Evolutionary conservation across 2,329 filamentous ascomycete species (phyloP), one percentile per base, ranked within the genome.

Genomic region (Paecilomyces formosus): DNA sequence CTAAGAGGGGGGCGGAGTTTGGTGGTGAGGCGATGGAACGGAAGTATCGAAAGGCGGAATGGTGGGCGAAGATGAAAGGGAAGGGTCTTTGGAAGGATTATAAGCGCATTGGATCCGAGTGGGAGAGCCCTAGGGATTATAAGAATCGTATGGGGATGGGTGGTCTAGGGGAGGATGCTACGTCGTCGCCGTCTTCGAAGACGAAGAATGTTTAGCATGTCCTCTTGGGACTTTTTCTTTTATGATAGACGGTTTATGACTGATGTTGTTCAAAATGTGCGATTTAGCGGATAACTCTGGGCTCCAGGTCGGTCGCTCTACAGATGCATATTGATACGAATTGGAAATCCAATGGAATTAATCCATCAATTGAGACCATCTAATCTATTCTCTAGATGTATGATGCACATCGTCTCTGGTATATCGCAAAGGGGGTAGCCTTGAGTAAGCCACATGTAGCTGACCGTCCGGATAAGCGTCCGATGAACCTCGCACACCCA

Each of bases 1-100:
- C 91, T 28, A 97, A 96, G 75, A 83, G 81, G 4, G 94, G 93
- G 2, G 88, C 85, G 21, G 94, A 97, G 71, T 99, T 94, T 79
- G 94, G 94, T 24, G 85, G 86, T 0, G 78, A 83, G 58, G 84
- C 86, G 66, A 68, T 74, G 64, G 77, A 81, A 64, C 64, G 64
- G 53, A 75, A 71, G 61, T 82, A 82, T 65, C 69, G 77, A 28
- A 67, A 70, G 18, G 77, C 78, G 1, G 80, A 82, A 61, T 72
- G 68, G 66, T 70, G 78, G 71, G 89, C 90, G 3, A 90, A 85
- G 77, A 77, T 70, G 61, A 82, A 81, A 69, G 83, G 83, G 62
- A 79, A 78, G 64, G 90, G 90, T 0, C 84, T 97, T 78, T 97
- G 94, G 94, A 80, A 82, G 58, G 70, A 65, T 45, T 70, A 68